A percentile compares a stretch with the other conserved stretches of the same genome.
Conservation (phyloP, 129 eudicot genomes). For the Tagetes patula region DNA sequence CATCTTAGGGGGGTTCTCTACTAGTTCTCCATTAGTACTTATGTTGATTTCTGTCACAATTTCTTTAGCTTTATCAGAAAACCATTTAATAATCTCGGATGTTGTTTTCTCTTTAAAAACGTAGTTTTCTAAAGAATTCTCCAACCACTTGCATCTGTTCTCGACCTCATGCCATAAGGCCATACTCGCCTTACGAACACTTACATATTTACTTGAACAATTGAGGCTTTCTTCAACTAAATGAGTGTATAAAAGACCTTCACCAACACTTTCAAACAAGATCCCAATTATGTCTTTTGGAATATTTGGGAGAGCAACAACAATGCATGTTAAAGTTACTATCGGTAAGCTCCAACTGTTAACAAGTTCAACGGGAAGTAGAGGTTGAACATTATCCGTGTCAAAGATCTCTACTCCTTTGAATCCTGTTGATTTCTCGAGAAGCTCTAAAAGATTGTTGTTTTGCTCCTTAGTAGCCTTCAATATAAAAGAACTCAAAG, state of each 20-base stretch:
- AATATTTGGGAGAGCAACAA: neutral
- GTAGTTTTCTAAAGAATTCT: constrained; percentile 2
- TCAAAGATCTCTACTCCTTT: constrained; percentile 25
- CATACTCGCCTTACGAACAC: constrained; percentile 22
- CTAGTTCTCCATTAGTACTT: neutral
- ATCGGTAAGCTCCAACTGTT: constrained; percentile 27
- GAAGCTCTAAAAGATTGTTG: constrained; percentile 17
- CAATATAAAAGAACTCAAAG: neutral
- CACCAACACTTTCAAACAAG: constrained; percentile 19
- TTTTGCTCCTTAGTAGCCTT: constrained; percentile 8
- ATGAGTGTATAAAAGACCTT: constrained; percentile 17
- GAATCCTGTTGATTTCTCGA: constrained; percentile 19
- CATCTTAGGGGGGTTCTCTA: neutral
- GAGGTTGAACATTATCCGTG: constrained; percentile 4
- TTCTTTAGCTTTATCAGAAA: constrained; percentile 18
- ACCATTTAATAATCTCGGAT: constrained; percentile 18
- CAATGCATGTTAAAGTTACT: constrained; percentile 26
- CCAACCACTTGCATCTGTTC: constrained; percentile 28
- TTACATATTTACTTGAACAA: neutral
- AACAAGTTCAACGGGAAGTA: constrained; percentile 8
- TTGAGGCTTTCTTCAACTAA: constrained; percentile 30
- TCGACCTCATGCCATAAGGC: constrained; percentile 36
- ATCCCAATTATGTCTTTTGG: neutral
- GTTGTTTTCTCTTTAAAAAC: constrained; percentile 17
- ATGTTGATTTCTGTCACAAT: neutral